Percentiles rank a stretch among this genome's conserved stretches.
Conservation (phyloP, 1,139 yeast species). For the Debaryomyces coudertii region DNA sequence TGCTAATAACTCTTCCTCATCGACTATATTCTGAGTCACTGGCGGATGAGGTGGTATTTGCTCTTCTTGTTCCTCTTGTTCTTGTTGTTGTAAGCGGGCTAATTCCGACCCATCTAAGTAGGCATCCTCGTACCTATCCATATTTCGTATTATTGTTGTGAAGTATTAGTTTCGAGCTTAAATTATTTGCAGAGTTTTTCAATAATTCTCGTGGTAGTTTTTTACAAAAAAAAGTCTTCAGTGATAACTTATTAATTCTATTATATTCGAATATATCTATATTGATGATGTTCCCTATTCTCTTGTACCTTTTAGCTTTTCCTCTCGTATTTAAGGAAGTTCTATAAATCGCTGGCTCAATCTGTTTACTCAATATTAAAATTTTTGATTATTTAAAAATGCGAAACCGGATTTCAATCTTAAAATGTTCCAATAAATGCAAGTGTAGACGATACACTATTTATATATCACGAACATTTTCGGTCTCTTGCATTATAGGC, state of each 20-base stretch:
- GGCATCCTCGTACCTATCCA: constrained; percentile 18
- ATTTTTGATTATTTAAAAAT: constrained; percentile 1
- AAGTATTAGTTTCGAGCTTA: not conserved
- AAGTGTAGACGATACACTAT: not conserved
- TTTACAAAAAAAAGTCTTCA: not conserved
- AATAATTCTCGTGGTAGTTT: not conserved
- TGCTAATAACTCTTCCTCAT: constrained; percentile 40
- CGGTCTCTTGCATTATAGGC: not conserved
- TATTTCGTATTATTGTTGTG: constrained; percentile 3
- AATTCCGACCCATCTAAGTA: constrained; percentile 18
- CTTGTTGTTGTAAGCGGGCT: constrained; percentile 13
- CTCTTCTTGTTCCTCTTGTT: constrained; percentile 8
- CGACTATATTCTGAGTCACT: constrained; percentile 30
- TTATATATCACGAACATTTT: not conserved
- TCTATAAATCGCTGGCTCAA: not conserved
- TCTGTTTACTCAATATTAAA: not conserved
- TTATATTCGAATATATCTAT: not conserved
- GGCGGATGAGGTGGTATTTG: constrained; percentile 13
- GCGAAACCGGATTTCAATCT: constrained; percentile 6
- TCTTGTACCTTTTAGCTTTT: not conserved
- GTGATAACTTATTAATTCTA: not conserved
- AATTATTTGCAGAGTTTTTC: not conserved
- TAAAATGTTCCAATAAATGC: not conserved
- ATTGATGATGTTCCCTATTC: not conserved
- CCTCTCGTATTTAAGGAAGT: not conserved